Evolutionary conservation across 306 rosid species (phyloP).

Genomic region (Macrotyloma uniflorum): DNA sequence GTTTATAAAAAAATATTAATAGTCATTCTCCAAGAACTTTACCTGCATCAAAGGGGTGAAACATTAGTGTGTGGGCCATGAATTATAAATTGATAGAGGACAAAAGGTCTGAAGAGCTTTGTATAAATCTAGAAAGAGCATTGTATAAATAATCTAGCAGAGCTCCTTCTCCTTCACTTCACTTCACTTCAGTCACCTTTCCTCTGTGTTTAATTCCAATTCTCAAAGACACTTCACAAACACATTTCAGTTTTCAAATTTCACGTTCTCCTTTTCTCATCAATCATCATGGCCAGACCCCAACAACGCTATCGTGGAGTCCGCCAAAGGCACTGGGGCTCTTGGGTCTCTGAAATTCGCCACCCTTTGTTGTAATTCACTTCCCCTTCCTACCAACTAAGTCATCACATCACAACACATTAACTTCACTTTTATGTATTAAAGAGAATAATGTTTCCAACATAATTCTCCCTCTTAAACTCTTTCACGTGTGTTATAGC

Average conservation of each 20-base stretch:
- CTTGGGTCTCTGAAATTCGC: conserved; percentile 93
- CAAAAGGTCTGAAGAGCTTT: conserved; percentile 27
- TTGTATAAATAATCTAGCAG: conserved; percentile 28
- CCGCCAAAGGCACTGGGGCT: conserved; percentile 86
- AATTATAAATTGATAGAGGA: conserved; percentile 6
- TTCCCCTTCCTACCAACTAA: neutral
- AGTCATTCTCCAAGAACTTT: conserved; percentile 9
- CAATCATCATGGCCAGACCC: conserved; percentile 63
- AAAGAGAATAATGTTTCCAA: neutral
- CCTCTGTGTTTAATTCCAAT: conserved; percentile 1
- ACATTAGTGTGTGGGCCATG: conserved; percentile 30
- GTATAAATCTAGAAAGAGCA: conserved; percentile 38
- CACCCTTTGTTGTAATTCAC: conserved; percentile 61
- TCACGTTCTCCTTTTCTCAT: neutral
- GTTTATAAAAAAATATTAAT: neutral
- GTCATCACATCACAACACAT: neutral
- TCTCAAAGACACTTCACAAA: conserved; percentile 38
- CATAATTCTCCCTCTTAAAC: neutral
- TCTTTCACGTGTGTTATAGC: neutral
- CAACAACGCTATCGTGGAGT: conserved; percentile 82
- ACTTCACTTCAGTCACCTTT: conserved; percentile 40
- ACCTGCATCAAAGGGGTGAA: conserved; percentile 20
- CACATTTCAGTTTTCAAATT: conserved; percentile 22
- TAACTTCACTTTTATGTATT: neutral
- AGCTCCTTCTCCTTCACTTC: conserved; percentile 37